Base-by-base conservation (phyloP, 768 basidiomycete genomes). In the Tulasnella sp. region DNA sequence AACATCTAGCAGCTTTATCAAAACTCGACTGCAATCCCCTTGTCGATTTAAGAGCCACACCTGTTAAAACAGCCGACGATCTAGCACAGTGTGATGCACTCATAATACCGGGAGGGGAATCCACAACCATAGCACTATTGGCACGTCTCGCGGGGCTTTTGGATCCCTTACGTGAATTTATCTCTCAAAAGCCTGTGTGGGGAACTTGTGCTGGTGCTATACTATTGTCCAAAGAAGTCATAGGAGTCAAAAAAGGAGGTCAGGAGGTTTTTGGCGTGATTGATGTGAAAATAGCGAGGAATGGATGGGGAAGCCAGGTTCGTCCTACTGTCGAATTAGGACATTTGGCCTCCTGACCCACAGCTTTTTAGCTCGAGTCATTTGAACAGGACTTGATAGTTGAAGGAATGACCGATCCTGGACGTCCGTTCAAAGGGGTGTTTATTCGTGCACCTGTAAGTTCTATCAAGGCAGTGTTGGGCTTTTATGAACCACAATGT, bases 181-280 rank as follows among this genome's bases (percentile, higher is more conserved):
- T 80, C n/a, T 69, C 69, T 57, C 45, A 48, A 13, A 88, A 83
- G 61, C 79, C 88, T 0, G 76, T 91, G 2, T 98, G 90, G 90
- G 92, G 92, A 2, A 95, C 90, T 0, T 98, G 92, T 65, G 92
- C 92, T 0, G 92, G 93, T 9, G 91, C 91, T 34, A 95, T 96
- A 47, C 69, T 96, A 16, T 75, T 96, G 40, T 64, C 60, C 25
- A 72, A 81, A 56, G 67, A 72, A 10, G 76, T 88, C 2, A 76
- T 81, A 37, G 81, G 83, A 37, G 76, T 79, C 3, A 90, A 89
- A 69, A 81, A 79, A 59, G 86, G 84, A 27, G 89, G 89, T 1
- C 90, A 93, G 63, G 85, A 91, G 58, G 71, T 91, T 12, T 67
- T 93, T 9, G 80, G 80, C 27, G 89, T 82, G 6, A 76, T 95